Evolutionary conservation across 805 yeast genomes (phyloP).

Genomic region (Groenewaldozyma tartarivorans): DNA sequence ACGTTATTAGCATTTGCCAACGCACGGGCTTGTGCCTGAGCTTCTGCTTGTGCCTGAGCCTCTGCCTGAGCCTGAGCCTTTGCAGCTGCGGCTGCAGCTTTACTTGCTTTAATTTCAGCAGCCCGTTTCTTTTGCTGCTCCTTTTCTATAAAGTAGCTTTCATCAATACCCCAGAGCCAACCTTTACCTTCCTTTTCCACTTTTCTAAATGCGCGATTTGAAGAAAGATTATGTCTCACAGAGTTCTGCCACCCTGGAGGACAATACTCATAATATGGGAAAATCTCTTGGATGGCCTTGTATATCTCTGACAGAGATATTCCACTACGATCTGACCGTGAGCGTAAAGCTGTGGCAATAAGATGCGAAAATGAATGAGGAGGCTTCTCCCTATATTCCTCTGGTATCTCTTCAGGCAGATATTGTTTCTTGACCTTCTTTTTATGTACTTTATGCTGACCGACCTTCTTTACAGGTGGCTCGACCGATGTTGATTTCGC

Average conservation of each 20-base stretch:
- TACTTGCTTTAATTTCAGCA: conserved; percentile 19
- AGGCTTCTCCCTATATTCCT: conserved; percentile 78
- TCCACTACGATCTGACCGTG: conserved; percentile 58
- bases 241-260: conserved; percentile 98
- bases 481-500: not conserved
- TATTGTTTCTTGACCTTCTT: conserved; percentile 48
- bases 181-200: conserved; percentile 85
- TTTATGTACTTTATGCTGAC: conserved; percentile 23
- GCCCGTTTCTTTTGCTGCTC: conserved; percentile 59
- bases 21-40: not conserved
- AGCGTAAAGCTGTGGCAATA: conserved; percentile 68
- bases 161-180: conserved; percentile 92
- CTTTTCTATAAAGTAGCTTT: conserved; percentile 70
- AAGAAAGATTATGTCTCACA: conserved; percentile 79
- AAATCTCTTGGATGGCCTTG: conserved; percentile 74
- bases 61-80: conserved; percentile 11
- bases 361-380: conserved; percentile 69
- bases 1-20: not conserved
- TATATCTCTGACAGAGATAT: conserved; percentile 78
- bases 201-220: conserved; percentile 76
- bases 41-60: not conserved
- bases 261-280: conserved; percentile 87
- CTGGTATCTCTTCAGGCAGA: conserved; percentile 78
- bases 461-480: not conserved
- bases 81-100: conserved; percentile 11